phyloP scores from a whole-genome alignment of 78 protist genomes.

The Chrysochromulina parva region DNA sequence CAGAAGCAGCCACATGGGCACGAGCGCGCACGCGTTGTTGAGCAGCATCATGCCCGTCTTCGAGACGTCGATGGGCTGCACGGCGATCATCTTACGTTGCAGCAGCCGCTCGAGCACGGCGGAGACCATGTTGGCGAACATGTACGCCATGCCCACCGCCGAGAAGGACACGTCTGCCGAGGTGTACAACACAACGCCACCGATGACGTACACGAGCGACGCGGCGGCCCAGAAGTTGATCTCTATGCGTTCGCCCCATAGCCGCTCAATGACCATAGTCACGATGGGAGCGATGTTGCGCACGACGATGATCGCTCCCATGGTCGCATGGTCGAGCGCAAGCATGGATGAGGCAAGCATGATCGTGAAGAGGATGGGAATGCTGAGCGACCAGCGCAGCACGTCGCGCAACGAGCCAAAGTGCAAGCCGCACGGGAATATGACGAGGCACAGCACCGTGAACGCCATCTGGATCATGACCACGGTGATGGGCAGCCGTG shows the following conservation, averaged over 20 bases:
- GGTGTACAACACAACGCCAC: neutral
- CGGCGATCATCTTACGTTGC: neutral
- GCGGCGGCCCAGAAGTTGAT: neutral
- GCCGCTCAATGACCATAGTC: neutral
- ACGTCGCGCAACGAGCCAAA: neutral
- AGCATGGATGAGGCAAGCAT: conserved; percentile 9
- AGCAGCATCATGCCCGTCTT: neutral
- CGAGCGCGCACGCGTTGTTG: neutral
- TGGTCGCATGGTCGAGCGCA: neutral
- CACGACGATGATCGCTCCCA: neutral
- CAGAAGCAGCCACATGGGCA: neutral
- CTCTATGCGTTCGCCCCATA: neutral
- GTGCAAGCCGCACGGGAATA: neutral
- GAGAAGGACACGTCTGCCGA: neutral
- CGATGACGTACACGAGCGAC: neutral
- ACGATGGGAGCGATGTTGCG: neutral
- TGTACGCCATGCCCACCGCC: neutral
- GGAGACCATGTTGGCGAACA: neutral
- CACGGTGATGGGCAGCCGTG: neutral
- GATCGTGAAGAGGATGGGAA: neutral
- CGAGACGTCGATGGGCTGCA: neutral
- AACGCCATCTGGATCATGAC: conserved; percentile 17
- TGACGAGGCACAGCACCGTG: neutral
- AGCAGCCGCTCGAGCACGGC: neutral
- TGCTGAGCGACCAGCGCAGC: neutral